Evolutionary conservation across 768 basidiomycete species (phyloP).

Genomic region (Xerocomellus chrysenteron): DNA sequence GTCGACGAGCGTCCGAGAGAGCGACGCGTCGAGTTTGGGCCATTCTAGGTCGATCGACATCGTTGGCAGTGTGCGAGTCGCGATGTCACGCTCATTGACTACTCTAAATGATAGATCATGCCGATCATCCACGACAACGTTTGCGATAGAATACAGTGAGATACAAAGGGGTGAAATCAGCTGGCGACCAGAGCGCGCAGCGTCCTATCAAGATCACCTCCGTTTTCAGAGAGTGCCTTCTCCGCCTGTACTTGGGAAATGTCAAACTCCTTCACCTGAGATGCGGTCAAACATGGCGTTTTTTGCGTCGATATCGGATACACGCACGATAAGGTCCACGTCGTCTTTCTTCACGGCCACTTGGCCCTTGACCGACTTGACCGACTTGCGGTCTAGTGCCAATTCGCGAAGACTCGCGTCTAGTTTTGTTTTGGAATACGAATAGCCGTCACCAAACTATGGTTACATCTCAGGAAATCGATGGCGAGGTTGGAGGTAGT

Average conservation of each 20-base stretch:
- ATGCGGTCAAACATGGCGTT: neutral
- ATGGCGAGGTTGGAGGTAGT: neutral
- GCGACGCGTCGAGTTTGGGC: conserved; percentile 71
- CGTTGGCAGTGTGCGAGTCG: neutral
- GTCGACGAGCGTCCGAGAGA: conserved; percentile 67
- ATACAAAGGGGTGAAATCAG: conserved; percentile 8
- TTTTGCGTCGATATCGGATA: neutral
- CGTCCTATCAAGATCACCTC: conserved; percentile 28
- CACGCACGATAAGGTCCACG: conserved; percentile 28
- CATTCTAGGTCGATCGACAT: conserved; percentile 99
- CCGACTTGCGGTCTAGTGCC: conserved; percentile 44
- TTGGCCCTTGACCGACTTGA: conserved; percentile 44
- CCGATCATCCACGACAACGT: neutral
- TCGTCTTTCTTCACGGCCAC: conserved; percentile 29
- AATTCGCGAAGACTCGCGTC: conserved; percentile 51
- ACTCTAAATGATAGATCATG: too few relatives aligned
- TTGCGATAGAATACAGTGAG: conserved; percentile 2
- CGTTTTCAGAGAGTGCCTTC: conserved; percentile 30
- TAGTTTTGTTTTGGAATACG: conserved; percentile 36
- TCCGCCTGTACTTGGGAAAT: conserved; percentile 30
- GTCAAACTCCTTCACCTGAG: conserved; percentile 32
- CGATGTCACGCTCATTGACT: neutral
- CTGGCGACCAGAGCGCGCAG: conserved; percentile 27
- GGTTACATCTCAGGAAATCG: conserved; percentile 32
- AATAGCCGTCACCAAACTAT: conserved; percentile 56